Percentiles rank a stretch among this genome's conserved stretches.
Evolutionary conservation across 2,329 filamentous ascomycete genomes (phyloP).

Genomic region (Paracorniculantispora psalliotae): DNA sequence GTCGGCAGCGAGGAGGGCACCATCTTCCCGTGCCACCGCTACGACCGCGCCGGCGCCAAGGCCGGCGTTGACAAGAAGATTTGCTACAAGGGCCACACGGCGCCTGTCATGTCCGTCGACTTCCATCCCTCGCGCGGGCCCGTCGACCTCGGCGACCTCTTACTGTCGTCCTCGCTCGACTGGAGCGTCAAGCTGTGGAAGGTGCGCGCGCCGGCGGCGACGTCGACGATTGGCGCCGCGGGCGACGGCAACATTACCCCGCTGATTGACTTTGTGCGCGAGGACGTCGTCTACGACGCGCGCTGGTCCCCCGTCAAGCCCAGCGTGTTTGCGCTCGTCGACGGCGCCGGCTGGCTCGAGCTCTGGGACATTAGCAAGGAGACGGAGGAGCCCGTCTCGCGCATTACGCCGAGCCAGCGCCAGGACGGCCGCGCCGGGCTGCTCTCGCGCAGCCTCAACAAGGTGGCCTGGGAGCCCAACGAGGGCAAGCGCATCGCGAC

Average conservation of each 20-base stretch:
- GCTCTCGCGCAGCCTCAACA: conserved; percentile 86
- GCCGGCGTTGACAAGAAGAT: conserved; percentile 88
- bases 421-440: conserved; percentile 64
- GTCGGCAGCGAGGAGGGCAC: conserved; percentile 94
- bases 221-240: conserved; percentile 54
- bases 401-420: conserved; percentile 65
- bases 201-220: conserved; percentile 73
- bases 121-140: conserved; percentile 92
- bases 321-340: conserved; percentile 89
- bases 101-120: conserved; percentile 91
- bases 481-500: conserved; percentile 85
- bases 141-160: conserved; percentile 88
- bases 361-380: conserved; percentile 93
- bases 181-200: conserved; percentile 99
- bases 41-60: conserved; percentile 95
- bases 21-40: conserved; percentile 94
- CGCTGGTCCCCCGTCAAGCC: conserved; percentile 93
- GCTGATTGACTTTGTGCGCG: conserved; percentile 82
- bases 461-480: conserved; percentile 85
- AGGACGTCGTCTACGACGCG: conserved; percentile 95
- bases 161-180: conserved; percentile 87
- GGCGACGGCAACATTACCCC: conserved; percentile 58
- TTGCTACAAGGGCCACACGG: conserved; percentile 83
- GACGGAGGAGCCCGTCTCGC: conserved; percentile 84
- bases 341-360: conserved; percentile 87